Evolutionary conservation across 129 eudicot species (phyloP).

Genomic region (Arctium lappa): DNA sequence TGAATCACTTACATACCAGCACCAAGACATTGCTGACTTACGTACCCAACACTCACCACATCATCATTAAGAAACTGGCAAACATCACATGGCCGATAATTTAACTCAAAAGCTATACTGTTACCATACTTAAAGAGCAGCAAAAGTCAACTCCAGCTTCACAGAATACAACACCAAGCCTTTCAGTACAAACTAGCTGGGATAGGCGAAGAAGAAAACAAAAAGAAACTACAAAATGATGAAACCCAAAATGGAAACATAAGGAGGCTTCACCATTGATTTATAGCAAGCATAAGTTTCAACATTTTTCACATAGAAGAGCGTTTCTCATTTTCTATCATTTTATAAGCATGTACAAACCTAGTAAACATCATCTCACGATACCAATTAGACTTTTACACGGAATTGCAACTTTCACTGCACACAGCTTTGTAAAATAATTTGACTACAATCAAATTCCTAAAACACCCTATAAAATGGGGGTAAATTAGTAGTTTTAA

Average conservation of each 20-base stretch:
- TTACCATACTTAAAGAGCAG: slow-evolving; percentile 1
- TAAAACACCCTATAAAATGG: not conserved
- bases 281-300: not conserved
- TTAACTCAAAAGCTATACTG: slow-evolving; percentile 1
- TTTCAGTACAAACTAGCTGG: not conserved
- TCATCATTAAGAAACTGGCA: slow-evolving; percentile 34
- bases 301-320: not conserved
- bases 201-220: not conserved
- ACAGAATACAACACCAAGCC: not conserved
- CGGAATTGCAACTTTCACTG: not conserved
- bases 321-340: not conserved
- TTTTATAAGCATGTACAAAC: not conserved
- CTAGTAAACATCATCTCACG: not conserved
- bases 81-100: slow-evolving; percentile 16
- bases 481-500: not conserved
- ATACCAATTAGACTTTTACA: not conserved
- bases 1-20: slow-evolving; percentile 36
- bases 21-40: slow-evolving; percentile 29
- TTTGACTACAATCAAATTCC: not conserved
- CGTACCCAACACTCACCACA: slow-evolving; percentile 41
- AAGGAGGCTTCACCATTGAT: not conserved
- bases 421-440: not conserved
- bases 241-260: not conserved
- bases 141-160: slow-evolving; percentile 11
- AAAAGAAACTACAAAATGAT: not conserved